These are phyloP conservation scores for Camellia sinensis DNA, from an alignment of 148 eudicot genomes.

Conservation along the genomic window DNA sequence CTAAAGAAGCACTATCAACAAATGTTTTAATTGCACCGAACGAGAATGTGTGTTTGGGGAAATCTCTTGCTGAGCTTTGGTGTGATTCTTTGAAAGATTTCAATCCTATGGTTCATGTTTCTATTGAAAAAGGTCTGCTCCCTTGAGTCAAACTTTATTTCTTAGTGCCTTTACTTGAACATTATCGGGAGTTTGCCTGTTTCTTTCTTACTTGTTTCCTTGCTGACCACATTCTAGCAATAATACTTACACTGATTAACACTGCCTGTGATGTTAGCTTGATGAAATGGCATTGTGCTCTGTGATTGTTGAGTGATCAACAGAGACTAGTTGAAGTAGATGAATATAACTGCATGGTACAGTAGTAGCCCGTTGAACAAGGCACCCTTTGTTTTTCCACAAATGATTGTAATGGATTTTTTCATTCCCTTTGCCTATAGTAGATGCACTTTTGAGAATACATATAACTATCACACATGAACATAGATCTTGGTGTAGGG, in stretches of 20 bases:
- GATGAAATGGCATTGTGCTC: too few species aligned
- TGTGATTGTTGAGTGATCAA: too few species aligned
- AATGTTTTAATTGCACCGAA: constrained; percentile 73
- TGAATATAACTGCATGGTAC: too few species aligned
- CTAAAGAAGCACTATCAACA: constrained; percentile 56
- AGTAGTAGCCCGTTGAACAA: background rate
- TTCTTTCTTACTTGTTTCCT: background rate
- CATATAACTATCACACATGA: background rate
- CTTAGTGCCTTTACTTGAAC: too few species aligned
- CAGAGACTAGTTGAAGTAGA: too few species aligned
- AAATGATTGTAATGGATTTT: background rate
- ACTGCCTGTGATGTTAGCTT: background rate
- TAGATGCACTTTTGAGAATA: background rate
- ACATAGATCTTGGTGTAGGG: background rate
- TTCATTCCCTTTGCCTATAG: background rate
- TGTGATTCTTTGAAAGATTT: constrained; percentile 5
- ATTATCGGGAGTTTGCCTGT: too few species aligned
- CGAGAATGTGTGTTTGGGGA: constrained; percentile 37
- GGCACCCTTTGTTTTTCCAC: background rate
- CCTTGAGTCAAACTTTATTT: background rate
- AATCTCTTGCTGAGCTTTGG: constrained; percentile 59
- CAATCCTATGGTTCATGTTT: too few species aligned
- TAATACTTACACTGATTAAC: too few species aligned
- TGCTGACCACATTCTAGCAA: too few species aligned
- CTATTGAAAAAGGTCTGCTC: too few species aligned